Base-by-base conservation (phyloP, 345 rosid species). In the Citrus maxima region DNA sequence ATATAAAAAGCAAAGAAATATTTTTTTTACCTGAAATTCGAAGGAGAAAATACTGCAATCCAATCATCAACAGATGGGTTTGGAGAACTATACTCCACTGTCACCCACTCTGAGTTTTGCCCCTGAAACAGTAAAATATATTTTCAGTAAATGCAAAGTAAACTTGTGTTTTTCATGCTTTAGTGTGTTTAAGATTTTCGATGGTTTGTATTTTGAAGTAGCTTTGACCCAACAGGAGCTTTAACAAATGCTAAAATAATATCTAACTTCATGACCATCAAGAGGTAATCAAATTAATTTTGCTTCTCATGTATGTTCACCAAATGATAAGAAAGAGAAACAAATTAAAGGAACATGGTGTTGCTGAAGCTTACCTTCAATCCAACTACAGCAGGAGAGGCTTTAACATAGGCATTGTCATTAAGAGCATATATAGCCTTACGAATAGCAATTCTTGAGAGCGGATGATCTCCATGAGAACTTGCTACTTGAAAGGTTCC, bases 41-140 rank as follows among this genome's bases (percentile, higher is more conserved):
- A 87, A 78, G 95, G 93, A 68, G 97, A 92, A 84, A 92, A 90
- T 37, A 90, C 95, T 56, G 89, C 97, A 80, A 93, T 88, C 93
- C 97, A 90, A 76, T 93, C 93, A 86, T 89, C 91, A 84, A 74
- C 68, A n/a, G 91, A 87, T 58, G 97, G 93, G 63, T 80, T 83
- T 4, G 86, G 86, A 78, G 84, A 87, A 68, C 72, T 71, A 74
- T 72, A 91, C 64, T 88, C 84, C 42, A 93, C 85, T 28, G 80
- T 82, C 55, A 89, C 89, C 85, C 88, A 82, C 69, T 89, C 93
- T 6, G 89, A 75, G 78, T 84, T 89, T 79, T 82, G 85, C 66
- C 93, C 94, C 97, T 90, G 75, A 69, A 54, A 64, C 37, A 64
- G 74, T 14, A 27, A 21, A 30, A 28, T 6, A 21, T 35, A 66